Base-by-base conservation (phyloP, 2,329 filamentous ascomycete species). In the Basipetospora chlamydospora region DNA sequence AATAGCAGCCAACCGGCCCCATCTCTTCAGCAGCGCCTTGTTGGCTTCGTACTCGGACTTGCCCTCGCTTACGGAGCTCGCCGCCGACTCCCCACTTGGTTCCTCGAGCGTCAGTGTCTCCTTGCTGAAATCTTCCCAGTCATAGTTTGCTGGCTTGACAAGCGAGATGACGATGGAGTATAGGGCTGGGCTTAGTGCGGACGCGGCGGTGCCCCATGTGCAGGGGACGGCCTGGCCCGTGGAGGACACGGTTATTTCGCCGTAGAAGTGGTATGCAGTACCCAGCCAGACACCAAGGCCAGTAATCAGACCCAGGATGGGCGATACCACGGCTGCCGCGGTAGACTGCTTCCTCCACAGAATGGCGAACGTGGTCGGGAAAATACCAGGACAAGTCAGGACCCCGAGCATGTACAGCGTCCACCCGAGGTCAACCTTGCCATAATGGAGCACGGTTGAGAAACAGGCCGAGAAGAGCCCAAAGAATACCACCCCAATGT, bases 381-480 rank as follows among this genome's bases (percentile, higher is more conserved):
- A 64, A 37, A 70, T 67, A 0, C 66, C 66, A 0, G 66, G 64
- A 25, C 65, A 69, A 0, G 64, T 69, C 8, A 71, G 43, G 1
- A 70, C 62, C 3, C 66, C 63, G 0, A 71, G 57, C 64, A 70
- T 66, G 42, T 71, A 70, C 2, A 70, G 41, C 0, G 64, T 68
- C 67, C 66, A 73, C 1, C 62, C 60, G 0, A 73, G 54, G 32
- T 71, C 62, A 4, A 71, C 61, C 0, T 66, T 65, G 0, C 65
- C 67, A 31, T 71, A 68, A 48, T 71, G 59, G 1, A 72, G 48
- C 35, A 66, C 61, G 0, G 66, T 70, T 8, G 64, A 64, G 40
- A 72, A 69, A 0, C 56, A 60, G 0, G 66, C 64, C 0, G 64
- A 61, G 39, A 72, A 66, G 0, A 67, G 44, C 0, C 60, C 64